These are phyloP conservation scores for Sporothrix brasiliensis DNA, from an alignment of 2,329 filamentous ascomycete species.

Conservation along the genomic window DNA sequence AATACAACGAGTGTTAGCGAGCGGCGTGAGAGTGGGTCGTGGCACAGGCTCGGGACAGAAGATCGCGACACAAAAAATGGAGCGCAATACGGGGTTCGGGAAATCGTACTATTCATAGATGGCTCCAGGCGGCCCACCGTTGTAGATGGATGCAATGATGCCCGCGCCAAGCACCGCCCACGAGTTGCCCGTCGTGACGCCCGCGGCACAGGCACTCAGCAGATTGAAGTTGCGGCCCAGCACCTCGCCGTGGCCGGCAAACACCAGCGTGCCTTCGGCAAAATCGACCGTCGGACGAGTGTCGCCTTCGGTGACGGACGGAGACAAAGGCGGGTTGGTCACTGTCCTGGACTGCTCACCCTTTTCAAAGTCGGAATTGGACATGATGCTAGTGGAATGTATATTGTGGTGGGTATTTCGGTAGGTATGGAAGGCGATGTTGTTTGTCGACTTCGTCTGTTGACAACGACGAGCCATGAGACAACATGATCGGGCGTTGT, in stretches of 20 bases:
- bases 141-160: slow-evolving; percentile 27
- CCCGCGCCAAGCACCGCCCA: slow-evolving; percentile 13
- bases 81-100: background rate
- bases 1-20: background rate
- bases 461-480: background rate
- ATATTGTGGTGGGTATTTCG: background rate
- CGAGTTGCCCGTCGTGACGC: slow-evolving; percentile 15
- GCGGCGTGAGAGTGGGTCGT: too few relatives aligned
- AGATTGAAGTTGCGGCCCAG: slow-evolving; percentile 8
- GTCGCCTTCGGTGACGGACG: background rate
- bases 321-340: background rate
- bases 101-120: slow-evolving; percentile 37
- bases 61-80: background rate
- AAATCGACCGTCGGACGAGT: background rate
- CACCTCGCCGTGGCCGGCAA: slow-evolving; percentile 13
- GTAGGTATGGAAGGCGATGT: background rate
- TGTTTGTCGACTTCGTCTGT: background rate
- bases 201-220: slow-evolving; percentile 18
- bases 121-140: slow-evolving; percentile 27
- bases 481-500: background rate
- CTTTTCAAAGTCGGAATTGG: slow-evolving; percentile 17
- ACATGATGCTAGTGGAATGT: background rate
- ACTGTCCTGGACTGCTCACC: background rate
- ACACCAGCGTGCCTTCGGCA: slow-evolving; percentile 10
- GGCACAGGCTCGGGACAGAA: background rate